These are phyloP conservation scores for Sporisorium graminicola DNA, from an alignment of 1,284 basidiomycete species.

Conservation along the genomic window DNA sequence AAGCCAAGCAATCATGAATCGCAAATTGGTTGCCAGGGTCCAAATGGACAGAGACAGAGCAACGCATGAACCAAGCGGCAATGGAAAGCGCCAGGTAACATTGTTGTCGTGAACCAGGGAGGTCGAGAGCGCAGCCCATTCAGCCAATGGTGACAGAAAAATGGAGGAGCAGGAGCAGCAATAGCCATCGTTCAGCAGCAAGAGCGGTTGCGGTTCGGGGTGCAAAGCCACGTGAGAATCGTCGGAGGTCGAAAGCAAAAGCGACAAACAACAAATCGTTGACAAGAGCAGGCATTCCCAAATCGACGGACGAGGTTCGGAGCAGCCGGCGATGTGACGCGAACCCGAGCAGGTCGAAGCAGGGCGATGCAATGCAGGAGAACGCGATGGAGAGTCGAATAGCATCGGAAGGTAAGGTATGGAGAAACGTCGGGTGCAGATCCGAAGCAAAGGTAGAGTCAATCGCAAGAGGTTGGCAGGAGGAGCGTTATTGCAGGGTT, in stretches of 20 bases:
- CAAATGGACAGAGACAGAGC: neutral
- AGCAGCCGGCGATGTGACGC: slow-evolving; percentile 6
- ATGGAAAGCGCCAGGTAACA: neutral
- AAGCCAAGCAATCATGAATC: neutral
- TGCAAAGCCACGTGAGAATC: slow-evolving; percentile 2
- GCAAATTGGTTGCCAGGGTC: slow-evolving; percentile 4
- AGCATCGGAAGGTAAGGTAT: neutral
- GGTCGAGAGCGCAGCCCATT: neutral
- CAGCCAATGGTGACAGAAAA: neutral
- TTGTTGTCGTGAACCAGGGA: neutral
- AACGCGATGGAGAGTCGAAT: neutral
- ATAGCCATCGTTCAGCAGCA: neutral
- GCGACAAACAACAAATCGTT: neutral
- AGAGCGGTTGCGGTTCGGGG: neutral
- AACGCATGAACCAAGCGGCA: neutral
- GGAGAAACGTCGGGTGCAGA: slow-evolving; percentile 1
- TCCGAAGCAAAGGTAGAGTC: neutral
- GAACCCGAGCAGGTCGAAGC: neutral
- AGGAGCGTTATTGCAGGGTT: neutral
- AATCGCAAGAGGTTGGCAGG: neutral
- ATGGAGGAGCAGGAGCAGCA: neutral
- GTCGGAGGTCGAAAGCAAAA: slow-evolving; percentile 8
- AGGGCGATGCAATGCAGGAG: neutral
- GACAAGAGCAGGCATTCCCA: neutral
- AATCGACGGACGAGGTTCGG: neutral